Base-by-base conservation (phyloP, 345 rosid species). In the Euphorbia peplus region DNA sequence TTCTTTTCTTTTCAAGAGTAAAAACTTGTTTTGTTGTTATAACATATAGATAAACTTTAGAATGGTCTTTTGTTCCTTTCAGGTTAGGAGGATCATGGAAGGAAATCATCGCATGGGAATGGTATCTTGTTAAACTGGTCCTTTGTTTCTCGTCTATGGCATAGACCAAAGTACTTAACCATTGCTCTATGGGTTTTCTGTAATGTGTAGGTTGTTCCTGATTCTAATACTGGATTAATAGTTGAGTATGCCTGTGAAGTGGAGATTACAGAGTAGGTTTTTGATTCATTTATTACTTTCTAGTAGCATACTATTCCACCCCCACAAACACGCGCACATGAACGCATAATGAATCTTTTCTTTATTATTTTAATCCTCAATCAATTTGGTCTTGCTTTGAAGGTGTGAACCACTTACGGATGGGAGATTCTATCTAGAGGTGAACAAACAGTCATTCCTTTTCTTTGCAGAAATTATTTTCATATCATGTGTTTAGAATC, bases 91-190 rank as follows among this genome's bases (percentile, higher is more conserved):
- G 76, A 85, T 88, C 84, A 89, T 95, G 99, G 95, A 95, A 76
- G 99, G 99, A 61, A 89, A 89, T 77, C 95, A 79, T 69, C 88
- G 97, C 56, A 91, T 95, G 95, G 99, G 99, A 85, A 91, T 95
- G 99, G 99, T 95, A 65, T 42, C 53, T 50, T 42, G 54, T 67
- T 73, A 59, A 53, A 28, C 9, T 61, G 62, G 70, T 39, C 59
- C 35, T 57, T 73, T 66, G 60, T 22, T 76, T 63, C 13, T 4
- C 60, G 69, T 57, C 52, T 70, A 54, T 60, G 48, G 46, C 53
- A 3, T 39, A 35, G 21, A 24, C 61, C n/a, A 55, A 18, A 30
- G 58, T 8, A 51, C 63, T 53, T 67, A 53, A 69, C 50, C 63
- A 0, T 67, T 29, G 30, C 16, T 59, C 47, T 44, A 44, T 42